Percentiles rank a stretch among this genome's conserved stretches.
Evolutionary conservation across 2,329 filamentous ascomycete species (phyloP).

Genomic region (Claviceps africana): DNA sequence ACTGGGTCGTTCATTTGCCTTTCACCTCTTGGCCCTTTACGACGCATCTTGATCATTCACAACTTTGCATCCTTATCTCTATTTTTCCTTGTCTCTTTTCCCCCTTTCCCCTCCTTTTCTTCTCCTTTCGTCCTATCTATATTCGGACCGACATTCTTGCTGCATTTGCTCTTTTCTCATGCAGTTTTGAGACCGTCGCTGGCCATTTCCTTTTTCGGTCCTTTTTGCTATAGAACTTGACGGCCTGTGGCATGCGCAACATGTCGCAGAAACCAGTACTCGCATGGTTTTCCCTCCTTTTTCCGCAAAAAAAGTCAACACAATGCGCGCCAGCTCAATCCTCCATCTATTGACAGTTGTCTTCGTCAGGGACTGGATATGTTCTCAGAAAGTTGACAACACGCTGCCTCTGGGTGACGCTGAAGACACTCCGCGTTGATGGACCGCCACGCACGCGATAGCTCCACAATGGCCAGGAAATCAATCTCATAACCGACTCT

Average conservation of each 20-base stretch:
- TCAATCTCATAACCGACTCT: background rate
- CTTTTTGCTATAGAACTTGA: slow-evolving; percentile 2
- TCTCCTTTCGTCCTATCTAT: background rate
- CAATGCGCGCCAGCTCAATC: background rate
- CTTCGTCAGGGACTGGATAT: background rate
- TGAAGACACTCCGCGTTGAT: background rate
- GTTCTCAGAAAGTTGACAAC: background rate
- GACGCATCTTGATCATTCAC: background rate
- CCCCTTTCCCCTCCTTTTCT: background rate
- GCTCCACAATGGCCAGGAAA: slow-evolving; percentile 1
- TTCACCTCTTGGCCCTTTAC: background rate
- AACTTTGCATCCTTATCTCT: background rate
- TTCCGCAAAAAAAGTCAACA: slow-evolving; percentile 10
- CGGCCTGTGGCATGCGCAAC: background rate
- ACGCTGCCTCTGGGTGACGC: slow-evolving; percentile 9
- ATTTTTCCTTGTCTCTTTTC: background rate
- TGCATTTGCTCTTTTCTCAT: slow-evolving; percentile 4
- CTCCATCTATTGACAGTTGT: background rate
- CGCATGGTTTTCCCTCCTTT: background rate
- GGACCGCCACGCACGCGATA: background rate
- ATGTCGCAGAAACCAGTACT: background rate
- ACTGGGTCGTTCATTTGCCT: background rate
- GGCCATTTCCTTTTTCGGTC: slow-evolving; percentile 10
- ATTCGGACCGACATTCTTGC: slow-evolving; percentile 2
- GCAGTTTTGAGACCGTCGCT: slow-evolving; percentile 2